Base-by-base conservation (phyloP, 192 early-diverging fungal species). In the Oehlia diaphana region DNA sequence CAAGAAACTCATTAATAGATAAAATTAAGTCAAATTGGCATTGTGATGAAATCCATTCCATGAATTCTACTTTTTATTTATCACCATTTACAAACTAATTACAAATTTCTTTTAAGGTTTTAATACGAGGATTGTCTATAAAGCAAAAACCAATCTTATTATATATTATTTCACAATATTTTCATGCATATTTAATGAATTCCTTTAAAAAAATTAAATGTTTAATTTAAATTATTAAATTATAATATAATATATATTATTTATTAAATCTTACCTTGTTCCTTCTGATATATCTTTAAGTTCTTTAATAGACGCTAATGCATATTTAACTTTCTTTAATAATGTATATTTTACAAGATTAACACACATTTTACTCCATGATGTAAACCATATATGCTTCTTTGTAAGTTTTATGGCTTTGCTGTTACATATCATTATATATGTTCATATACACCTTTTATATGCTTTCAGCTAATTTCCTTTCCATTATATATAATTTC, bases 241-340 rank as follows among this genome's bases (percentile, higher is more conserved):
- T 26, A 26, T 26, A 26, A 26, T 0, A 26, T 26, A 26, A 26
- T 26, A 26, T 26, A 26, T 26, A 26, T 26, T 26, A 63, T 19
- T 19, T 1, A 19, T 63, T 8, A 42, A 42, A 0, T 42, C 42
- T 42, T 42, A 42, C 42, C 42, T 42, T 7, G 42, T 42, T 42
- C 42, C 42, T 42, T 42, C 61, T 63, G 61, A 63, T 63, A 63
- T 63, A 63, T 63, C 4, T 63, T 63, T 63, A 63, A 63, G 61
- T 19, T 63, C 61, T n/a, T 63, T 2, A 63, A 63, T 63, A 16
- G 61, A 63, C n/a, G 16, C 61, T 19, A 63, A 63, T 2, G 61
- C 61, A 63, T 3, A 7, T 63, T 63, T 21, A 63, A 63, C 61
- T 63, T 63, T 21, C n/a, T 63, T 63, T 63, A 21, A 63, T 2